Base-by-base conservation (phyloP, 345 rosid species). In the Leavenworthia alabamica region DNA sequence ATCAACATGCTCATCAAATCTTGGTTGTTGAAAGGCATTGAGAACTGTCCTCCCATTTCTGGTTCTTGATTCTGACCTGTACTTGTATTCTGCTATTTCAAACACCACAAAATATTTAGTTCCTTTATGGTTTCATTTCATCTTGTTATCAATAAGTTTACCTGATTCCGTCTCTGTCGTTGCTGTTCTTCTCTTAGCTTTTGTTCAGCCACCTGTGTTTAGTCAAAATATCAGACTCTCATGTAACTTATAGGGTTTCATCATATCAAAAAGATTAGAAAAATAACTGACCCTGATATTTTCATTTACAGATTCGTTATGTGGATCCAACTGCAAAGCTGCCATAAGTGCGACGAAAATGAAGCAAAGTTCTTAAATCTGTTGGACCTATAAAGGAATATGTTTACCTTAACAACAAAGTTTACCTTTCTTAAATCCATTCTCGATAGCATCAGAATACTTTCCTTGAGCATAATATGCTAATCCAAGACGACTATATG, bases 371-470 rank as follows among this genome's bases (percentile, higher is more conserved):
- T n/a, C n/a, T n/a, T n/a, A n/a, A n/a, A n/a, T n/a, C n/a, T n/a
- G n/a, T n/a, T n/a, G n/a, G n/a, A n/a, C n/a, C n/a, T n/a, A n/a
- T n/a, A n/a, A n/a, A n/a, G n/a, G n/a, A n/a, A n/a, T n/a, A n/a
- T n/a, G n/a, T n/a, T n/a, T n/a, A n/a, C n/a, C n/a, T n/a, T n/a
- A n/a, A n/a, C n/a, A n/a, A n/a, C n/a, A n/a, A n/a, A n/a, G n/a
- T n/a, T n/a, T n/a, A n/a, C 97, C 97, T 86, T 83, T 91, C 66
- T 72, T 86, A 60, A 83, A 91, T 61, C 94, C 97, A 66, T 86
- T 79, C 56, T 88, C 85, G n/a, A 88, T 79, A 41, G 96, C 89
- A 71, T 88, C 91, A 9, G 57, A 61, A 67, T 82, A 88, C 61
- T 75, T 78, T 67, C 94, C 89, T 67, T 80, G 84, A 27, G 89